Conservation (phyloP, 2,329 filamentous ascomycete species). For the Pseudofabraea citricarpa region DNA sequence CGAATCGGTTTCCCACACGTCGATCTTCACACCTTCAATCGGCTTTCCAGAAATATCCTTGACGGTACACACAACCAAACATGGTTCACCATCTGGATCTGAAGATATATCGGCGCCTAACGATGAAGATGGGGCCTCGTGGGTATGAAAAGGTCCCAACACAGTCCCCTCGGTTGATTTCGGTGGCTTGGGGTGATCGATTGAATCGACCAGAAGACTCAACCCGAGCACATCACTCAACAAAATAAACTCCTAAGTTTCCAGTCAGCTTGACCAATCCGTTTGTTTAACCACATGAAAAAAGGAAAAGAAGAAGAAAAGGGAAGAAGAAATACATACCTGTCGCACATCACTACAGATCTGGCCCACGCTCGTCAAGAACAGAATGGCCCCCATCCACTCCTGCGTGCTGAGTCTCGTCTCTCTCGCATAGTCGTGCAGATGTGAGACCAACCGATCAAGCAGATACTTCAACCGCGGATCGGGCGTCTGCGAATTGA, state of each 20-base stretch:
- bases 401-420: conserved; percentile 71
- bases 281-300: neutral
- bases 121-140: conserved; percentile 58
- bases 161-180: conserved; percentile 72
- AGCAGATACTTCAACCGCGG: conserved; percentile 67
- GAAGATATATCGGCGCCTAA: conserved; percentile 61
- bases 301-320: no score
- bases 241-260: conserved; percentile 67
- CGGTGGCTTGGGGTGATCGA: conserved; percentile 76
- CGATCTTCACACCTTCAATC: conserved; percentile 62
- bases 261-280: neutral
- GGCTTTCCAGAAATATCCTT: conserved; percentile 60
- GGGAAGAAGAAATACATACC: conserved; percentile 43
- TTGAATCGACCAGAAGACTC: conserved; percentile 74
- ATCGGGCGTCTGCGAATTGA: conserved; percentile 67
- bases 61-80: conserved; percentile 70
- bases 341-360: conserved; percentile 71
- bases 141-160: conserved; percentile 78
- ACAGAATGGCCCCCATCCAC: conserved; percentile 71
- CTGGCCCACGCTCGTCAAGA: conserved; percentile 68
- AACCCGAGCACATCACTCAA: conserved; percentile 76
- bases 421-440: conserved; percentile 79
- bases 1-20: conserved; percentile 82
- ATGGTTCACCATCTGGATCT: conserved; percentile 63
- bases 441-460: conserved; percentile 67